phyloP scores from a whole-genome alignment of 2,329 filamentous ascomycete species.

The Talaromyces amestolkiae region DNA sequence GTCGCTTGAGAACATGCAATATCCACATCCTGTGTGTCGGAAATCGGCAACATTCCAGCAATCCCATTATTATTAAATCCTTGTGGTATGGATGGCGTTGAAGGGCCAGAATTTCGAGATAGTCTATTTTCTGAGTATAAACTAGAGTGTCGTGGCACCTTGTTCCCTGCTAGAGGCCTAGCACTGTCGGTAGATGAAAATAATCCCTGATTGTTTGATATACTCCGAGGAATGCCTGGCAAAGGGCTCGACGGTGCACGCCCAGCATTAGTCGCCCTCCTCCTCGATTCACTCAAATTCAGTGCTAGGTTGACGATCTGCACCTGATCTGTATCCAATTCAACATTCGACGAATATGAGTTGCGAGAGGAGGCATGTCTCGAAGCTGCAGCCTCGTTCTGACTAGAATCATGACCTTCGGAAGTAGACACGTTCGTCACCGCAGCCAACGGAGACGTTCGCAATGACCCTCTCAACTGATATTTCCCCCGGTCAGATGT shows the following conservation, averaged over 20 bases:
- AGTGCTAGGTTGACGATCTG: slow-evolving; percentile 93
- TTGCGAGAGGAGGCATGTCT: slow-evolving; percentile 15
- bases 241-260: slow-evolving; percentile 52
- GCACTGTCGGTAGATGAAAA: slow-evolving; percentile 24
- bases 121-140: slow-evolving; percentile 27
- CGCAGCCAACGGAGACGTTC: slow-evolving; percentile 31
- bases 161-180: background rate
- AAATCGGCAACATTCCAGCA: slow-evolving; percentile 27
- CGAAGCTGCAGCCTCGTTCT: slow-evolving; percentile 10
- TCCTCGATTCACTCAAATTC: slow-evolving; percentile 74
- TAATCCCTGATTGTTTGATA: slow-evolving; percentile 27
- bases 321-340: slow-evolving; percentile 70
- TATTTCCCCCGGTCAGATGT: slow-evolving; percentile 31
- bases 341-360: slow-evolving; percentile 26
- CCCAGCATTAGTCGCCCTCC: slow-evolving; percentile 58
- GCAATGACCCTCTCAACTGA: slow-evolving; percentile 30
- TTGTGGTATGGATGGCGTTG: background rate
- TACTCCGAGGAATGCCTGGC: slow-evolving; percentile 40
- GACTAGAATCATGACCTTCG: slow-evolving; percentile 20
- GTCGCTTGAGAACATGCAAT: slow-evolving; percentile 71
- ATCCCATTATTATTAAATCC: slow-evolving; percentile 2
- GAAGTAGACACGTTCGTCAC: slow-evolving; percentile 25
- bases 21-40: slow-evolving; percentile 32
- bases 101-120: background rate
- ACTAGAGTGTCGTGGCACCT: slow-evolving; percentile 21